Evolutionary conservation across 2,329 filamentous ascomycete species (phyloP).

Genomic region (Pseudogymnoascus sp.): DNA sequence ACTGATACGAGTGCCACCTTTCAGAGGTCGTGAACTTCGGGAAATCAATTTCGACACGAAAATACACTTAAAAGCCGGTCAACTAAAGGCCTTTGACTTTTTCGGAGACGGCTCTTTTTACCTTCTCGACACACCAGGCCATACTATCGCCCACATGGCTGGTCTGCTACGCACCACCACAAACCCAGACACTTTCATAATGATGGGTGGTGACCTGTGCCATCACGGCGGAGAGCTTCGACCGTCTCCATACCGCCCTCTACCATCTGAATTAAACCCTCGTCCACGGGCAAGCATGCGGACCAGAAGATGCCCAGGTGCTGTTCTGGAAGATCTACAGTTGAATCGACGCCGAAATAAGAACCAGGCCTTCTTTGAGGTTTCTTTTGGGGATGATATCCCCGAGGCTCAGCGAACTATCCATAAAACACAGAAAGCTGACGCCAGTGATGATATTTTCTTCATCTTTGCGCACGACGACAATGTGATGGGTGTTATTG

Average conservation of each 20-base stretch:
- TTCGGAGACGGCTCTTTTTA: not conserved
- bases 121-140: not conserved
- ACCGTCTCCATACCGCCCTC: not conserved
- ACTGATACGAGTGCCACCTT: not conserved
- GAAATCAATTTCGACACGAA: constrained; percentile 27
- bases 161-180: not conserved
- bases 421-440: not conserved
- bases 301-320: not conserved
- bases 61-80: constrained; percentile 32
- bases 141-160: not conserved
- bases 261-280: not conserved
- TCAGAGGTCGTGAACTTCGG: constrained; percentile 28
- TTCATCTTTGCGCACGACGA: not conserved
- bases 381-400: not conserved
- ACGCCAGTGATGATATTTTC: not conserved
- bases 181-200: not conserved
- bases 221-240: not conserved
- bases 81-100: constrained; percentile 27
- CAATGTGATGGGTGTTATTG: not conserved
- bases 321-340: not conserved
- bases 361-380: not conserved
- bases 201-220: not conserved
- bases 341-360: not conserved
- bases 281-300: not conserved
- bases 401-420: not conserved